Evolutionary conservation across 306 rosid species (phyloP), one percentile per base, ranked within the genome.

Genomic region (Inga leiocalycina): DNA sequence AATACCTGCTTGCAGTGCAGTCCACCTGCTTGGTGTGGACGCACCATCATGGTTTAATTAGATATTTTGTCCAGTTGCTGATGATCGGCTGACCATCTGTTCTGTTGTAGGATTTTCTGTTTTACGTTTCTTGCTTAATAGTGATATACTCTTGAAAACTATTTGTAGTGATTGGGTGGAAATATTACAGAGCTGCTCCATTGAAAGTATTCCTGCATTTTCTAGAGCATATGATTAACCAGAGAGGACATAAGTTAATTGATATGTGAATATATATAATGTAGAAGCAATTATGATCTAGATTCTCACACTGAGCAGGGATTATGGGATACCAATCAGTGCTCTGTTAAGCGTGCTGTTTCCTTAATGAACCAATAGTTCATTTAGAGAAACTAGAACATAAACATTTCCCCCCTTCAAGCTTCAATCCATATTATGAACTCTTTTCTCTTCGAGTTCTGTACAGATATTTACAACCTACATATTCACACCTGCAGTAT

Each of bases 301-400:
- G 14, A 75, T 83, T 77, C 62, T 69, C 39, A 8, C 32, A 2
- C 39, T 24, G 69, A 78, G 13, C 57, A 61, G 24, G 44, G 68
- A 20, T 76, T 10, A 57, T 39, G 4, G 54, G 35, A 61, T 80
- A 54, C 73, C 62, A 19, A 22, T 22, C 41, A 66, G 5, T 22
- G 32, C n/a, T 78, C 48, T 10, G 22, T 64, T 75, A 32, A 79
- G 59, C 20, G 24, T 57, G 77, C 34, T 48, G 39, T 84, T 61
- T 76, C 65, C 27, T 19, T 20, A 71, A 54, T 19, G 49, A 41
- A 82, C 30, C 41, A 20, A 44, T 34, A 5, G 9, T 76, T 48
- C 67, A 71, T 71, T 84, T 80, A n/a, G 68, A 68, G 45, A 20
- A 80, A 64, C 61, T 80, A 43, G 32, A 41, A 62, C 43, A 32